Evolutionary conservation across 202 grass and related monocot species (phyloP), one percentile per base, ranked within the genome.

Genomic region (Setaria italica): DNA sequence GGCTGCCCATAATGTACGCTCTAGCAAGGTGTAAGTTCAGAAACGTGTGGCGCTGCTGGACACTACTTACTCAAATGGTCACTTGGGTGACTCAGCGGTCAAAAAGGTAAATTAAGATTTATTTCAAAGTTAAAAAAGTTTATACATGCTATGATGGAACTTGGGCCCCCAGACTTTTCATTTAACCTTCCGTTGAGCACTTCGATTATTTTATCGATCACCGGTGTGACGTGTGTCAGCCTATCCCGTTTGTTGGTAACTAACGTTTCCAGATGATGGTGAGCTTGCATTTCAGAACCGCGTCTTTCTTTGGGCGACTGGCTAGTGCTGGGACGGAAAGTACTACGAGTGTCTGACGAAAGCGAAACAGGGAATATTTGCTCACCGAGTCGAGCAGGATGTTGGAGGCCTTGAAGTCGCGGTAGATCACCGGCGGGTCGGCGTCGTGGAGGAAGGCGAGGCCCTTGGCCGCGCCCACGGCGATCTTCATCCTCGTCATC

Each of bases 371-470:
- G 16, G 9, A 37, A 42, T 51, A 67, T 51, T 53, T 41, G 54
- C 94, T 91, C 87, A 98, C 95, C 65, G 77, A 80, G 59, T 95
- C 93, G 14, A 98, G 85, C 71, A 98, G 83, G 85, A 98, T 95
- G 60, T 98, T 98, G 71, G 95, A 98, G 47, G 95, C 89, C 87
- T 98, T 98, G 87, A 98, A 95, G 63, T 98, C 93, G 11, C 91
- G 89, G 89, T 98, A 98, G 64, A 98, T 95, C 12, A 98, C 90
- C 1, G 91, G 91, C 14, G 92, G 87, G 56, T 93, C 90, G 6
- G 92, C 89, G 11, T 89, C 83, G 33, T 97, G 95, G 73, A 97
- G 95, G 70, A 97, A 97, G 15, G 92, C 77, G 15, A 97, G 91
- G 39, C 95, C 95, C 82, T 93, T 95, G 19, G 95, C 95, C 2